Conservation (phyloP, 148 eudicot genomes). For the Spergularia bocconei region DNA sequence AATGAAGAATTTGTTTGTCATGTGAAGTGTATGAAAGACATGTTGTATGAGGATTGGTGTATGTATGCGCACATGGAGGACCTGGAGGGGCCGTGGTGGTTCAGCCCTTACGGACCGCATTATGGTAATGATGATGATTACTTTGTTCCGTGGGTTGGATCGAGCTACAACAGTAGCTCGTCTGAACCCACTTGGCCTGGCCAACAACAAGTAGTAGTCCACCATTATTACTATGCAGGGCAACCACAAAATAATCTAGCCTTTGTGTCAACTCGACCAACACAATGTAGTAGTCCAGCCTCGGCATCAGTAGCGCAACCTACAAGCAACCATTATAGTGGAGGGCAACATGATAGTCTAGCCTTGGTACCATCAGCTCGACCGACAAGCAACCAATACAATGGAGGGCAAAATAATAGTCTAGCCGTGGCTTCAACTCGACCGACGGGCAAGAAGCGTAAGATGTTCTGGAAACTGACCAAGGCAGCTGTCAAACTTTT, state of each 20-base stretch:
- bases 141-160: background rate
- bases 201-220: too few relatives aligned
- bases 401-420: background rate
- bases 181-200: too few relatives aligned
- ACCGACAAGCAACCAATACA: too few relatives aligned
- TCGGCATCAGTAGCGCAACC: too few relatives aligned
- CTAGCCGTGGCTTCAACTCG: background rate
- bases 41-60: background rate
- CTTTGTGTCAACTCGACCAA: too few relatives aligned
- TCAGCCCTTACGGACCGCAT: background rate
- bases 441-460: background rate
- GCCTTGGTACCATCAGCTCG: too few relatives aligned
- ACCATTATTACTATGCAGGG: too few relatives aligned
- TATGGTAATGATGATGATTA: background rate
- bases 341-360: too few relatives aligned
- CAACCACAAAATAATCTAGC: too few relatives aligned
- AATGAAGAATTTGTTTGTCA: background rate
- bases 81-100: background rate
- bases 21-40: constrained; percentile 11
- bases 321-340: too few relatives aligned
- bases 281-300: too few relatives aligned
- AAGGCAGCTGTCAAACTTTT: background rate
- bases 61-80: background rate
- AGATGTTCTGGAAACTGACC: background rate
- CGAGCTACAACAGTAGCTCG: background rate